Base-by-base conservation (phyloP, 2,329 filamentous ascomycete species). In the Penicillium sp. region DNA sequence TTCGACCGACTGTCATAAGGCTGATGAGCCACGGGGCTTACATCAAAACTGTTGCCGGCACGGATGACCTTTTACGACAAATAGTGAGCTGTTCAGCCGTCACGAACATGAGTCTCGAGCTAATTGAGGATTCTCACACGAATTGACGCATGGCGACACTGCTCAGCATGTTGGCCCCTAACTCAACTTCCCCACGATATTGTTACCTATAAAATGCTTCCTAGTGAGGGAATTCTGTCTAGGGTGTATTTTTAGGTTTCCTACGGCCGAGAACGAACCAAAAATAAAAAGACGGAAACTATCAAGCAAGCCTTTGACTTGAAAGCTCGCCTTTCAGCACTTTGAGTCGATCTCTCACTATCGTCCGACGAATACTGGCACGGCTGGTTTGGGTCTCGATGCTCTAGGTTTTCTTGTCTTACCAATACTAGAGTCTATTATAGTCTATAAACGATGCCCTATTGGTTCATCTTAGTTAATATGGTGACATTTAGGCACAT, bases 381-480 rank as follows among this genome's bases (percentile, higher is more conserved):
- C 29, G 3, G 29, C 43, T 34, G 16, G 22, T 46, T 34, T 46
- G 13, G 43, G 29, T 14, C 16, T 31, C 3, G 29, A 31, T 4
- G 29, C 18, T 46, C 43, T 34, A 31, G 43, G 2, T 24, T 46
- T 46, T 22, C 18, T 21, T 46, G 13, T 24, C 18, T n/a, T 46
- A 46, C 43, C 29, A 46, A 46, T 47, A 36, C 31, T 47, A 47
- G 31, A 47, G 44, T 24, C 31, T 36, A 34, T 34, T 34, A 34
- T 34, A 13, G 31, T 34, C 31, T 34, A 34, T 13, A 34, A 47
- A 9, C 22, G 3, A 36, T 47, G 44, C 44, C 31, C 6, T 16
- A 16, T 14, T 47, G 31, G 22, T 11, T 47, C 31, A 38, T n/a
- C 2, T 47, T 13, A 27, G 34, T 47, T 38, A 27, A 47, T 47